Conservation (phyloP, 768 basidiomycete species). For the Ramaria sp. region DNA sequence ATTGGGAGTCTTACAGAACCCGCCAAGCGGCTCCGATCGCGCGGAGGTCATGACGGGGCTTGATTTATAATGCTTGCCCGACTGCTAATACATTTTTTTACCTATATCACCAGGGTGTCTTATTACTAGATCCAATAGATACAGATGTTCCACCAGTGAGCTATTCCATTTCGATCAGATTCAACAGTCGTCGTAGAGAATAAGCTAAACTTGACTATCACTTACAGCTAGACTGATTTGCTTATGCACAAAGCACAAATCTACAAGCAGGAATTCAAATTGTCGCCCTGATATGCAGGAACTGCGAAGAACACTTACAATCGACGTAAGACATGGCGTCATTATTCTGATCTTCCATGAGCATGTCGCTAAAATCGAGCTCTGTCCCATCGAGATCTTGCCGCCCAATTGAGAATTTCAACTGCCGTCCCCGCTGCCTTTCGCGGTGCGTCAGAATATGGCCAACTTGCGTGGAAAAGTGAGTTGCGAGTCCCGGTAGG, state of each 20-base stretch:
- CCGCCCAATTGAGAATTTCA: slow-evolving; percentile 66
- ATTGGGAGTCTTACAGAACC: no score
- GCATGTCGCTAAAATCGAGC: slow-evolving; percentile 94
- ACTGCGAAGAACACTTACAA: slow-evolving; percentile 39
- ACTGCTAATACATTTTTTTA: no score
- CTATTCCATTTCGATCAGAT: not conserved
- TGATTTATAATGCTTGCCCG: no score
- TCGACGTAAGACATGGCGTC: slow-evolving; percentile 88
- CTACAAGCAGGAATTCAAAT: slow-evolving; percentile 10
- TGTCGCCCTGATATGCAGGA: not conserved
- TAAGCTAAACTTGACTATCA: not conserved
- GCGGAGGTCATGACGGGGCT: no score
- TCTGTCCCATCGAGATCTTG: slow-evolving; percentile 91
- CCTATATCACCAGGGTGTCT: not conserved
- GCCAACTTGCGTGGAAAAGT: slow-evolving; percentile 72
- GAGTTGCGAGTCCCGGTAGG: slow-evolving; percentile 39
- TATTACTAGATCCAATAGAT: not conserved
- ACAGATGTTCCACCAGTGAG: not conserved
- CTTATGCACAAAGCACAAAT: slow-evolving; percentile 30
- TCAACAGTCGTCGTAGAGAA: not conserved
- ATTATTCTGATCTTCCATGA: slow-evolving; percentile 95
- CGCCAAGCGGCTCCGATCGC: no score
- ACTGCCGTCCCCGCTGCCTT: slow-evolving; percentile 34
- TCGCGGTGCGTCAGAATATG: slow-evolving; percentile 72
- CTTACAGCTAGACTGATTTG: slow-evolving; percentile 26